Evolutionary conservation across 495 filamentous ascomycete genomes (phyloP), one percentile per base, ranked within the genome.

Genomic region (Poronia punctata): DNA sequence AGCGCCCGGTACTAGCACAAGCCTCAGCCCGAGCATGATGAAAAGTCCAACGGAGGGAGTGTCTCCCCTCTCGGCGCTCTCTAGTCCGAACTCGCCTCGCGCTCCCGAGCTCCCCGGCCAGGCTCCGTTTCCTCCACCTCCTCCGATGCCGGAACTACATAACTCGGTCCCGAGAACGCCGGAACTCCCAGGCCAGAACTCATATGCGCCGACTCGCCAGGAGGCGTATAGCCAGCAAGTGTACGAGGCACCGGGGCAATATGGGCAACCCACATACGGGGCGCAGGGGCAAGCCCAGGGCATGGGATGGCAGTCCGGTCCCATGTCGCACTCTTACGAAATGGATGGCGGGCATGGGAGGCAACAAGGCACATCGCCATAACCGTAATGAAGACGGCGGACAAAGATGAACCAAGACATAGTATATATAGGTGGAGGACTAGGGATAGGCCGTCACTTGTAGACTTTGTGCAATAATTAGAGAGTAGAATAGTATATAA

Each of bases 61-160:
- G n/a, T 67, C 66, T 0, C 67, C 67, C 2, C 50, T 60, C 24
- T 66, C 66, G 6, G 56, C 67, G 9, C 47, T 57, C 23, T 63
- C 64, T 5, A 53, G 52, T 7, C 45, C 57, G 19, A 48, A 45
- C 7, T 26, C 43, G 11, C 48, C 40, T 8, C 32, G 40, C 11
- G 48, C 43, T 11, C 40, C 59, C 9, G 64, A 68, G 29, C 51
- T 66, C 10, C 57, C 56, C 24, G 55, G 54, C 15, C 54, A 65
- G 15, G 43, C 24, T 18, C 35, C 49, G 4, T 38, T 44, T 23
- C 45, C 49, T 3, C 45, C 37, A 3, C 29, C 36, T 1, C 25
- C 42, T 38, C 50, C 53, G 30, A 36, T 45, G 4, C 46, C 57
- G 8, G 64, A 65, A 26, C 51, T 64, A 11, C 46, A 57, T 6